phyloP scores from a whole-genome alignment of 768 basidiomycete species.

The Lepiota brunneoincarnata region DNA sequence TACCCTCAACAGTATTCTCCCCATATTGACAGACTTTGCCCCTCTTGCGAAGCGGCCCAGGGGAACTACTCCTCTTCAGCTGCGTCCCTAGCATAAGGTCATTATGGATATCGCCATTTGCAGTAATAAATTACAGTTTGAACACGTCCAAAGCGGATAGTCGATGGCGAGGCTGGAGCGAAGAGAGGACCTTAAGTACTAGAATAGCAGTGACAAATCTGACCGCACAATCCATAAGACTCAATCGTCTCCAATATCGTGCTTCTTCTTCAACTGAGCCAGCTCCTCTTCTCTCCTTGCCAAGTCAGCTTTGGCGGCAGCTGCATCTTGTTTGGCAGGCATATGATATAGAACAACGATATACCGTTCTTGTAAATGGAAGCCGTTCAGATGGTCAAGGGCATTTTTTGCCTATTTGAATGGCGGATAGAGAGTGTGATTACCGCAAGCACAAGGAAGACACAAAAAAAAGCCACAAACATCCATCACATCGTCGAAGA shows the following conservation, averaged over 20 bases:
- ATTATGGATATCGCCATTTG: not conserved
- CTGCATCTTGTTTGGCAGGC: constrained; percentile 95
- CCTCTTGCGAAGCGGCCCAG: constrained; percentile 35
- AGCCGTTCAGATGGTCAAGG: constrained; percentile 94
- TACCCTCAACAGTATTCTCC: constrained; percentile 70
- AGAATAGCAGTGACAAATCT: not conserved
- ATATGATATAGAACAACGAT: constrained; percentile 98
- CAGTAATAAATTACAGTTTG: constrained; percentile 4
- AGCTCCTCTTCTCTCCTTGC: constrained; percentile 91
- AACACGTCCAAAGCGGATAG: not conserved
- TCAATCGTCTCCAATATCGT: constrained; percentile 79
- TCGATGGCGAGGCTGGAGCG: not conserved
- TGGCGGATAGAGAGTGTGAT: constrained; percentile 11
- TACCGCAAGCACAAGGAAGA: not conserved
- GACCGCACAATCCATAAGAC: not conserved
- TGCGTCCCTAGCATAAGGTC: not conserved
- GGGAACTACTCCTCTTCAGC: constrained; percentile 14
- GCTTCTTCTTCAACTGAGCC: constrained; percentile 80
- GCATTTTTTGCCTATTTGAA: constrained; percentile 85
- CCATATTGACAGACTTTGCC: constrained; percentile 58
- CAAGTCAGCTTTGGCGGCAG: constrained; percentile 89
- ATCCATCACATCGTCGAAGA: constrained; percentile 95
- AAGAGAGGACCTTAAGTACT: not conserved
- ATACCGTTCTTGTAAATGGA: constrained; percentile 97
- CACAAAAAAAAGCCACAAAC: constrained; percentile 40